Percentiles rank a stretch among this genome's conserved stretches.
These are phyloP conservation scores for Flaveria linearis DNA, from an alignment of 129 eudicot genomes.

Conservation along the genomic window DNA sequence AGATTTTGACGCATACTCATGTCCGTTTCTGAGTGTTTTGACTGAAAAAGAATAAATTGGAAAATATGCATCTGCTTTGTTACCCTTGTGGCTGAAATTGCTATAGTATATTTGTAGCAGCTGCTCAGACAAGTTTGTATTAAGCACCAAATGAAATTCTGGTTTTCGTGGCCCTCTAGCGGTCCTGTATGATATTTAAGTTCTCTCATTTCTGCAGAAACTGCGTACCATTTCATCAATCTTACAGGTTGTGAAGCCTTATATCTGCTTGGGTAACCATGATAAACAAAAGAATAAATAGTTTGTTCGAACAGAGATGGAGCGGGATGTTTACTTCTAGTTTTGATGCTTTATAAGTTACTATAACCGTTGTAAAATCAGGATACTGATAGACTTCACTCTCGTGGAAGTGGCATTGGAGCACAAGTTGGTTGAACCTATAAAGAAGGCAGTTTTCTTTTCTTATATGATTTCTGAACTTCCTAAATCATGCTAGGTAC, in stretches of 20 bases:
- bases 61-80: not conserved
- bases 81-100: not conserved
- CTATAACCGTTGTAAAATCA: not conserved
- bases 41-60: not conserved
- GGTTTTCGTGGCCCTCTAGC: not conserved
- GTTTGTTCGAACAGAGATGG: not conserved
- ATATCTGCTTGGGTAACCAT: slow-evolving; percentile 3
- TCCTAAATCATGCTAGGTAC: slow-evolving; percentile 5
- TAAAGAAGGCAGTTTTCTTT: not conserved
- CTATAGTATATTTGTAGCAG: not conserved
- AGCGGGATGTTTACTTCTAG: slow-evolving; percentile 10
- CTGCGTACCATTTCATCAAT: not conserved
- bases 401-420: slow-evolving; percentile 5
- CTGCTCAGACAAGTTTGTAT: not conserved
- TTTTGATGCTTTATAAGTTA: not conserved
- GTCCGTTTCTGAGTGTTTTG: not conserved
- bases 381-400: not conserved
- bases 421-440: slow-evolving; percentile 12
- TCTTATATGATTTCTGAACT: not conserved
- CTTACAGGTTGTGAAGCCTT: not conserved
- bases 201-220: not conserved
- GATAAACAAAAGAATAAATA: not conserved
- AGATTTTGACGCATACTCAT: not conserved
- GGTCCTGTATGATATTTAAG: not conserved
- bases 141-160: not conserved